Evolutionary conservation across 1,284 basidiomycete genomes (phyloP), one percentile per base, ranked within the genome.

Genomic region (Chondrostereum purpureum): DNA sequence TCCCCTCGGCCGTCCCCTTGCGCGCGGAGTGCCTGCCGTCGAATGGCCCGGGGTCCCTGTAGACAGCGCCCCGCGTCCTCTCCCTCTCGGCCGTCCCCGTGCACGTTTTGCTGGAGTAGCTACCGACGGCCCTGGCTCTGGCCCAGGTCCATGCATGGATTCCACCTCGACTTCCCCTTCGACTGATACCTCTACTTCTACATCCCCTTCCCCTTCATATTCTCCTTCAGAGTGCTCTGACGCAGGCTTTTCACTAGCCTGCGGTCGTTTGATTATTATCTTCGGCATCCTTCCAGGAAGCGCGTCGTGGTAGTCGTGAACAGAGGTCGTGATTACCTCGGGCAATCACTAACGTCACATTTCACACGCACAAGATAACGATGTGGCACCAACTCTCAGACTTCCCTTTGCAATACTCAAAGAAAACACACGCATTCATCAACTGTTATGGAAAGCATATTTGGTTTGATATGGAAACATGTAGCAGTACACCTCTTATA

Each of bases 1-100:
- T 39, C 57, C 66, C 47, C 72, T 56, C 1, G 63, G 68, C 34
- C 68, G 60, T 0, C 68, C 73, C 46, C 67, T 62, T 3, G 53
- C 57, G 31, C 68, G 64, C 4, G 63, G 64, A 3, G 65, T 67
- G 33, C 61, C 56, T 19, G 57, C 37, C 22, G 44, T 42, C 20
- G 39, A 27, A 18, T 31, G 22, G 10, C 22, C 22, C 13, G 37
- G 22, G 12, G 42, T 47, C 6, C 31, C 35, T n/a, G 13, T 27
- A n/a, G 22, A n/a, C 8, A 33, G 27, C 6, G 23, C 27, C 18
- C 17, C 47, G 8, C 61, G 52, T 13, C 55, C 53, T 23, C 67
- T 58, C 20, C 62, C 68, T 46, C 49, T 44, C 14, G 52, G 52
- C 22, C 56, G 45, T 31, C 53, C 27, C 47, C 64, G 20, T 31